Evolutionary conservation across 169 alveolate species (phyloP).

Genomic region (Plasmodium reichenowi): DNA sequence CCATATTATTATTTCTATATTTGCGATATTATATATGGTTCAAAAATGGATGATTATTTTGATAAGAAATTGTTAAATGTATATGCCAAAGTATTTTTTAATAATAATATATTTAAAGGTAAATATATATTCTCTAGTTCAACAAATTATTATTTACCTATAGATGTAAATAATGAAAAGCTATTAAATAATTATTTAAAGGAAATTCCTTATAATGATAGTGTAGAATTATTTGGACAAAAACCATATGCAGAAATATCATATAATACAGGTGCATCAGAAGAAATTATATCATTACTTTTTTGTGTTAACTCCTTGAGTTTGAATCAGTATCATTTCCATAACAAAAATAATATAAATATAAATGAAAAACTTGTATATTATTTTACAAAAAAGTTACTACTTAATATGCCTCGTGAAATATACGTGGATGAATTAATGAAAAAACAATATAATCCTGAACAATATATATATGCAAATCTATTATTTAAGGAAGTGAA

Average conservation of each 20-base stretch:
- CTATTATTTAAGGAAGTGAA: slow-evolving; percentile 63
- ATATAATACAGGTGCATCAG: slow-evolving; percentile 39
- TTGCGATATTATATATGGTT: slow-evolving; percentile 76
- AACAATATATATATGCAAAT: slow-evolving; percentile 47
- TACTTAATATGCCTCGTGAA: slow-evolving; percentile 63
- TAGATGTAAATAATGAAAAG: slow-evolving; percentile 58
- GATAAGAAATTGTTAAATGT: slow-evolving; percentile 67
- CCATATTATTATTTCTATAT: slow-evolving; percentile 72
- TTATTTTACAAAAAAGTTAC: slow-evolving; percentile 42
- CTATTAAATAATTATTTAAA: slow-evolving; percentile 49
- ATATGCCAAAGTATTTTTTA: slow-evolving; percentile 75
- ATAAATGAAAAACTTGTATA: slow-evolving; percentile 64
- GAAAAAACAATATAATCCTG: slow-evolving; percentile 35
- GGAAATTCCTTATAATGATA: slow-evolving; percentile 74
- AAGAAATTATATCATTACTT: slow-evolving; percentile 58
- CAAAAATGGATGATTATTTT: slow-evolving; percentile 57
- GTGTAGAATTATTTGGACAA: slow-evolving; percentile 72
- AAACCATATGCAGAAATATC: slow-evolving; percentile 66
- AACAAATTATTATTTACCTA: slow-evolving; percentile 56
- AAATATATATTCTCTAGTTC: slow-evolving; percentile 66
- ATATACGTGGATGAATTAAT: slow-evolving; percentile 53
- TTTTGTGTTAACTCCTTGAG: slow-evolving; percentile 40
- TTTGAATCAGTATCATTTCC: slow-evolving; percentile 50
- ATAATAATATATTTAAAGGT: slow-evolving; percentile 73
- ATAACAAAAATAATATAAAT: slow-evolving; percentile 13